Conservation (phyloP, 2,329 filamentous ascomycete species). For the Cryphonectria parasitica region DNA sequence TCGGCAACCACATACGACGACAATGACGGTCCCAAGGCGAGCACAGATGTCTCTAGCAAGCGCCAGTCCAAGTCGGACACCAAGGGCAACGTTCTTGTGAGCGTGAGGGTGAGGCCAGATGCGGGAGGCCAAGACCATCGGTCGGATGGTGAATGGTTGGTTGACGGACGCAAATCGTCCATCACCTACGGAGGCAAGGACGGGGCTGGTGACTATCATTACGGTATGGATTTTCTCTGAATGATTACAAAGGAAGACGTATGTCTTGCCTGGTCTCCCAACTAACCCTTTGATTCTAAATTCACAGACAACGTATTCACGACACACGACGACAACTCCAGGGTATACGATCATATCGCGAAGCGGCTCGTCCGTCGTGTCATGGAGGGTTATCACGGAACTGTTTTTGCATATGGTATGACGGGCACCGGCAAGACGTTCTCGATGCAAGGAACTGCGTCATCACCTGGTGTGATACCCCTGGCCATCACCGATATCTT, state of each 20-base stretch:
- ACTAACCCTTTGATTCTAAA: conserved; percentile 23
- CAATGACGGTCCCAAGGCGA: conserved; percentile 52
- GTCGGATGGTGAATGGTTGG: conserved; percentile 84
- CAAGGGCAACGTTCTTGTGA: conserved; percentile 95
- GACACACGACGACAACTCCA: conserved; percentile 89
- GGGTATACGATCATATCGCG: conserved; percentile 91
- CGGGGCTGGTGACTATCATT: conserved; percentile 81
- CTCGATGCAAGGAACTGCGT: conserved; percentile 97
- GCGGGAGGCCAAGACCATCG: conserved; percentile 64
- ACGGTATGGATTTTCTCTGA: conserved; percentile 64
- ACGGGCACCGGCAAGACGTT: conserved; percentile 99
- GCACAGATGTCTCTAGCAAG: conserved; percentile 45
- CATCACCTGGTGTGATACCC: conserved; percentile 94
- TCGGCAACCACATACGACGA: conserved; percentile 90
- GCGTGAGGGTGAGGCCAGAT: conserved; percentile 90
- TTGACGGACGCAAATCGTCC: conserved; percentile 81
- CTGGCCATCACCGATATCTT: conserved; percentile 98
- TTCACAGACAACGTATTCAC: conserved; percentile 90
- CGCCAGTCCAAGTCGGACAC: conserved; percentile 64
- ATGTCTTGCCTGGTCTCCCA: not conserved
- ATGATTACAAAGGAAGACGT: not conserved
- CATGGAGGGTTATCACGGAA: conserved; percentile 99
- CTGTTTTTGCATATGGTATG: conserved; percentile 98
- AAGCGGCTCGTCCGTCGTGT: conserved; percentile 93
- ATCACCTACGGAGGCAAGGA: conserved; percentile 87